Evolutionary conservation across 2,329 filamentous ascomycete genomes (phyloP), one percentile per base, ranked within the genome.

Genomic region (Chrysosporium queenslandicum): DNA sequence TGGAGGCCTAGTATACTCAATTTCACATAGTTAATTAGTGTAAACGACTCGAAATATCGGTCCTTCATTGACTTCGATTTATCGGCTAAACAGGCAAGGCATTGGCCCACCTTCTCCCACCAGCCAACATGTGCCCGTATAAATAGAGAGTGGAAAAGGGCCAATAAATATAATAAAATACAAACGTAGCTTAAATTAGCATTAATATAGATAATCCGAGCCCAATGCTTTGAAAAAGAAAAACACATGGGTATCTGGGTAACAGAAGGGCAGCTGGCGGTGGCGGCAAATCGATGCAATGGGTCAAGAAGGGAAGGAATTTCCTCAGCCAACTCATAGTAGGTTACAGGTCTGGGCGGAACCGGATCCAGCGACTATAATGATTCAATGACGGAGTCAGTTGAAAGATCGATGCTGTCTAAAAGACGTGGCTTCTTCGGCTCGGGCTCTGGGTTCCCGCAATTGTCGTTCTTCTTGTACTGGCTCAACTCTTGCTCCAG

Each of bases 351-450:
- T 25, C 27, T 12, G 14, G 2, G 11, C n/a, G 12, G n/a, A 18
- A 18, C 2, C 14, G 12, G 14, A 34, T 16, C 25, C 21, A 41
- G 43, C 34, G n/a, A 27, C 32, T 49, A 42, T 11, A 23, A 45
- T 6, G 41, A 30, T 37, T 53, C 39, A 46, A 37, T 39, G 46
- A 20, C 20, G 4, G 16, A 8, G 14, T 53, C 43, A 1, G 50
- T 14, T 18, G 23, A 18, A 34, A 36, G n/a, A 47, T 76, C 73
- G 46, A 77, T 72, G 53, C 76, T 69, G 56, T 80, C 77, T 57
- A 76, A 75, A 51, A 81, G 67, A 52, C 76, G 73, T 66, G 78
- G 77, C 63, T 74, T 76, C 68, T 80, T 81, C 55, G 76, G 71
- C 25, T 70, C 66, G 41, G 75, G 75, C 57, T 76, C 76, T 36